Base-by-base conservation (phyloP, 768 basidiomycete genomes). In the Tephrocybe sp. region DNA sequence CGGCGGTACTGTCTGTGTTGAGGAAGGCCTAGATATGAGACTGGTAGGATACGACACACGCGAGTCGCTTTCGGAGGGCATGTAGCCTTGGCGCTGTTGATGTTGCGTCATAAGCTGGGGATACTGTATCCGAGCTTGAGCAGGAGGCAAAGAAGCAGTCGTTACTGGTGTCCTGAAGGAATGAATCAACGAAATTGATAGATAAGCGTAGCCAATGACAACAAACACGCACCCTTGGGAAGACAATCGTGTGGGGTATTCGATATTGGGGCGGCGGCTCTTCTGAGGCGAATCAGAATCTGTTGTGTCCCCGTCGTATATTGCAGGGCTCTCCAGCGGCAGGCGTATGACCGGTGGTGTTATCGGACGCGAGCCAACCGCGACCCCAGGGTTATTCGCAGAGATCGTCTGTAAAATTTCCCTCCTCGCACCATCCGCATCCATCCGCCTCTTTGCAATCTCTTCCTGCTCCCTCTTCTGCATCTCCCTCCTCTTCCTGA, bases 41-140 rank as follows among this genome's bases (percentile, higher is more conserved):
- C 7, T 26, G 26, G 26, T 26, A 7, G 26, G 26, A 26, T 26
- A 26, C 26, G 26, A 26, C 26, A 26, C 26, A 26, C 26, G 26
- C 26, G 26, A 5, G n/a, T 14, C 34, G n/a, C 32, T 39, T 2
- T 84, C 65, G 5, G 87, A 89, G 1, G 89, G 89, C 20, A 76
- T 77, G 60, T 92, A 92, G 34, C 89, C 89, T 60, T 92, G 89
- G 45, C 69, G 75, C 49, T 82, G 77, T 65, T 92, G 89, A 52
- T 92, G 90, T 49, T 79, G 79, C 1, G 84, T 83, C 89, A 92
- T 92, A 31, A 91, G 77, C 13, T 79, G 72, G 1, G 88, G 87
- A 59, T 87, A 88, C 31, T 74, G 74, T 48, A 85, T 68, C 16
- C 70, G 61, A 13, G 71, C 68, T 32, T 75, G 72, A 5, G 75